These are phyloP conservation scores for Lactifluus subvellereus DNA, from an alignment of 768 basidiomycete species.

Conservation along the genomic window DNA sequence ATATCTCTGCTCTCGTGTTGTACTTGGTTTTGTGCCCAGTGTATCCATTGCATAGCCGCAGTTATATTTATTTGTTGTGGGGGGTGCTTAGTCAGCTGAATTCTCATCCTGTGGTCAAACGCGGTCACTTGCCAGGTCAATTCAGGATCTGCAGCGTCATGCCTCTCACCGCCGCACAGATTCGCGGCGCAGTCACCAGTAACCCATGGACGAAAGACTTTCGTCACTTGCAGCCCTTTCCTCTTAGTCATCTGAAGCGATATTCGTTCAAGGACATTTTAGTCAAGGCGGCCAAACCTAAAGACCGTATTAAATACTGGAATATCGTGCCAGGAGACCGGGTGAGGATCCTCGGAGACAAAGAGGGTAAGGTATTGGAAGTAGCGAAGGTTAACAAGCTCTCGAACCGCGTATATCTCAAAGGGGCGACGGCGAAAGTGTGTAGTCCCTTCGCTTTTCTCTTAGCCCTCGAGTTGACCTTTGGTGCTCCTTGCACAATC, in stretches of 20 bases:
- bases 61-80: neutral
- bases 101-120: neutral
- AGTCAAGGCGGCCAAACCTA: conserved; percentile 51
- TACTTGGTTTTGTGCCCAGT: conserved; percentile 22
- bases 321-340: conserved; percentile 83
- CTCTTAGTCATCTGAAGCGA: conserved; percentile 47
- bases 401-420: conserved; percentile 61
- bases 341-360: conserved; percentile 64
- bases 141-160: neutral
- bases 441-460: neutral
- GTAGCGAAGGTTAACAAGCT: conserved; percentile 70
- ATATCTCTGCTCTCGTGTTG: conserved; percentile 17
- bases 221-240: conserved; percentile 56
- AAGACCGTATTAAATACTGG: conserved; percentile 79
- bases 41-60: conserved; percentile 14
- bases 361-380: conserved; percentile 53
- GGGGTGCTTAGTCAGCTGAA: conserved; percentile 12
- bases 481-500: conserved; percentile 26
- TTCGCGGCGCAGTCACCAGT: conserved; percentile 20
- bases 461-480: neutral
- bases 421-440: conserved; percentile 39
- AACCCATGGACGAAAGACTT: conserved; percentile 58
- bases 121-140: neutral
- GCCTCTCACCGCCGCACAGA: conserved; percentile 21
- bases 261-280: conserved; percentile 37